Evolutionary conservation across 345 rosid genomes (phyloP).

Genomic region (Viola odorata): DNA sequence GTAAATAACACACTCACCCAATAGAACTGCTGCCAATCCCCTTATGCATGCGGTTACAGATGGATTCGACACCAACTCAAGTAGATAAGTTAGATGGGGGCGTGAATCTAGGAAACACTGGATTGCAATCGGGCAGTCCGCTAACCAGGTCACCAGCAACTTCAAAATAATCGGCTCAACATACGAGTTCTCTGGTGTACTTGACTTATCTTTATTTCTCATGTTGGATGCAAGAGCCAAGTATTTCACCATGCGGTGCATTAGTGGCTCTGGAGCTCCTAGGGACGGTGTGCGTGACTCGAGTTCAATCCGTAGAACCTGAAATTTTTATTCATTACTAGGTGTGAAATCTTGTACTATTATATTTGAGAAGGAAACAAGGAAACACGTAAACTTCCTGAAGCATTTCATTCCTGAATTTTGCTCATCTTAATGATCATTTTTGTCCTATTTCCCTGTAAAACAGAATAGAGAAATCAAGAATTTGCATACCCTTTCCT

Average conservation of each 20-base stretch:
- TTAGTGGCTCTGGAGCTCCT: constrained; percentile 77
- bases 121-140: constrained; percentile 74
- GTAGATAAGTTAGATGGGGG: constrained; percentile 73
- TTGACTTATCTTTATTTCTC: constrained; percentile 67
- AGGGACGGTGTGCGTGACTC: constrained; percentile 66
- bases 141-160: constrained; percentile 86
- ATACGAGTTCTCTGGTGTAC: constrained; percentile 34
- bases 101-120: constrained; percentile 84
- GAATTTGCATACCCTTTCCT: constrained; percentile 63
- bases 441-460: neutral
- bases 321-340: constrained; percentile 11
- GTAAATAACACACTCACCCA: constrained; percentile 80
- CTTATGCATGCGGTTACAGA: constrained; percentile 59
- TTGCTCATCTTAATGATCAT: neutral
- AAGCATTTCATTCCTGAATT: neutral
- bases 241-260: constrained; percentile 86
- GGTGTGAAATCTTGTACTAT: no score
- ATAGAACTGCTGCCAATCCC: constrained; percentile 78
- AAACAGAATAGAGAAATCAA: neutral
- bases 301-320: constrained; percentile 77
- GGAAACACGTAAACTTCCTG: neutral
- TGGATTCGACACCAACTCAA: constrained; percentile 68
- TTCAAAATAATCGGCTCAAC: constrained; percentile 78
- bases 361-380: neutral
- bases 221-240: constrained; percentile 78